Conservation (phyloP, 192 early-diverging fungal genomes). For the Mortierella alpina region DNA sequence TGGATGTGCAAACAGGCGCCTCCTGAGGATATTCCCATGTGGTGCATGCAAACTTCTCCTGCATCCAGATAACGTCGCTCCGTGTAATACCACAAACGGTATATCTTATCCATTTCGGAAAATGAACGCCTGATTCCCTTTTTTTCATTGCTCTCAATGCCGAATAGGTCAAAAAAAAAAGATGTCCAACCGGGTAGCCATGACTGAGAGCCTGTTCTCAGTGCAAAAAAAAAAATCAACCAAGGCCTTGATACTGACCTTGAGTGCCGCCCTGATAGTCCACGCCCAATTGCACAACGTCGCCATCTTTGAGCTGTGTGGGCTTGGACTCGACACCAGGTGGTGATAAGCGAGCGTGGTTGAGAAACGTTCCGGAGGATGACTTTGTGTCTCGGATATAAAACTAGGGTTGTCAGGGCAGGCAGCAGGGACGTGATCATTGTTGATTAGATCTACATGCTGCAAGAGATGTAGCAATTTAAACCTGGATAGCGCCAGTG, state of each 20-base stretch:
- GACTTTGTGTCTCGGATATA: constrained; percentile 95
- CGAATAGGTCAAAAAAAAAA: too few species aligned
- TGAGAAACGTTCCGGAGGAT: constrained; percentile 98
- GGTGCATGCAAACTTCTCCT: not conserved
- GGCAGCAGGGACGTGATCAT: too few species aligned
- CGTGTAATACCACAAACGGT: not conserved
- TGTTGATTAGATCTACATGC: too few species aligned
- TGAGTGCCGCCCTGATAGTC: constrained; percentile 95
- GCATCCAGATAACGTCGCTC: constrained; percentile 1
- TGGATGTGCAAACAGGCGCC: too few species aligned
- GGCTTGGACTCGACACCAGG: constrained; percentile 87
- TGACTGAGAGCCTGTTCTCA: too few species aligned
- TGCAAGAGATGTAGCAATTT: too few species aligned
- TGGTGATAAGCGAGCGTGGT: constrained; percentile 90
- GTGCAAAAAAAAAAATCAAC: too few species aligned
- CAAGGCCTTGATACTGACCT: constrained; percentile 51
- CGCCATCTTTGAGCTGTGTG: constrained; percentile 86
- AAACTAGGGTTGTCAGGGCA: constrained; percentile 68
- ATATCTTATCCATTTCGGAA: too few species aligned
- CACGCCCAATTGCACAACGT: constrained; percentile 96
- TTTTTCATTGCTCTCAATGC: too few species aligned
- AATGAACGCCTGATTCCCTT: too few species aligned
- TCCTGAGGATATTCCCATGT: not conserved
- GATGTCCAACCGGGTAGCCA: too few species aligned
- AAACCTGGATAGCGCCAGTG: too few species aligned